phyloP scores from a whole-genome alignment of 2,329 filamentous ascomycete species.

The Westerdykella sp. region DNA sequence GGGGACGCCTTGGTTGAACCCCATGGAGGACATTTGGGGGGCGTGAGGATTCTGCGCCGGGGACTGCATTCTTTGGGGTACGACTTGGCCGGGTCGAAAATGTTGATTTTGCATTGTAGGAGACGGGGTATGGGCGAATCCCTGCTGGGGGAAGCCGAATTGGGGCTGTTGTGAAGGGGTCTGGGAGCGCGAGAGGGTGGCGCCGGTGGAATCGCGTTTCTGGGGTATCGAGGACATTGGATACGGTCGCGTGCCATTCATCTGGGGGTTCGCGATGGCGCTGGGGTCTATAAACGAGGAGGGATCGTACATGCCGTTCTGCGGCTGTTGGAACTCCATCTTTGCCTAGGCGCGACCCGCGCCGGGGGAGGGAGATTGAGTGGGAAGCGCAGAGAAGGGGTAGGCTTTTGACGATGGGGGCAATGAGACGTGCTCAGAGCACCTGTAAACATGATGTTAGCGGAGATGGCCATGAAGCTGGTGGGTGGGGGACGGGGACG shows the following conservation, averaged over 20 bases:
- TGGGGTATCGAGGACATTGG: conserved; percentile 89
- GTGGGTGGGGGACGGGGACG: neutral
- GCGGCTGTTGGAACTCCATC: conserved; percentile 35
- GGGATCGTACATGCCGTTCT: conserved; percentile 33
- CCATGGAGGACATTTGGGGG: conserved; percentile 38
- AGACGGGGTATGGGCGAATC: conserved; percentile 85
- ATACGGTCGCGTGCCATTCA: conserved; percentile 73
- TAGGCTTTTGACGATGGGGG: neutral
- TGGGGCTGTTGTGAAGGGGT: conserved; percentile 72
- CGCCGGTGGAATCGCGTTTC: conserved; percentile 81
- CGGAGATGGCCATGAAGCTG: neutral
- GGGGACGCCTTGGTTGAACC: conserved; percentile 31
- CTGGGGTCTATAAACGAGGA: conserved; percentile 37
- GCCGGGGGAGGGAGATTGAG: neutral
- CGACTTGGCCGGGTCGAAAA: conserved; percentile 51
- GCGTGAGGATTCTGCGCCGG: conserved; percentile 70
- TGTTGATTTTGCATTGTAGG: conserved; percentile 84
- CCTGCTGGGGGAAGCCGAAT: conserved; percentile 58
- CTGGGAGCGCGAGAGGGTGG: conserved; percentile 87
- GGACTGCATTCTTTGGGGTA: conserved; percentile 68
- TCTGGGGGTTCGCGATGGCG: conserved; percentile 40
- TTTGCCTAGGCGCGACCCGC: conserved; percentile 1
- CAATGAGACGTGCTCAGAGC: neutral
- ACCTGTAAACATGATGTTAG: neutral
- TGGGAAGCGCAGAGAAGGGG: neutral